phyloP scores from a whole-genome alignment of 345 rosid species.

The Eucalyptus pauciflora region DNA sequence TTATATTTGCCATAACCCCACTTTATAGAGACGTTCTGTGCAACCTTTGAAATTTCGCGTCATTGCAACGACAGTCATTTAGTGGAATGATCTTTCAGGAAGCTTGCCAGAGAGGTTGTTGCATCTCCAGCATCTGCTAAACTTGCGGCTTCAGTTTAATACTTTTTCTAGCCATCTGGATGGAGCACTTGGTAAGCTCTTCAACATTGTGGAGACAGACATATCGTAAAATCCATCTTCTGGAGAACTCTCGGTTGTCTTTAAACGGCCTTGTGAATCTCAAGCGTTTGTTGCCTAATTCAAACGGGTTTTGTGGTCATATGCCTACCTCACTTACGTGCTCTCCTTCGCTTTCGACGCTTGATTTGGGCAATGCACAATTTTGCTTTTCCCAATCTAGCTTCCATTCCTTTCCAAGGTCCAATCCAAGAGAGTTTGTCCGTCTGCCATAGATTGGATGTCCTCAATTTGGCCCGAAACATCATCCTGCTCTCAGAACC shows the following conservation, averaged over 20 bases:
- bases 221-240: slow-evolving; percentile 3
- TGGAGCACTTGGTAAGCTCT: slow-evolving; percentile 2
- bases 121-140: neutral
- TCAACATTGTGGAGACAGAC: slow-evolving; percentile 7
- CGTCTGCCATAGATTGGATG: too few species aligned
- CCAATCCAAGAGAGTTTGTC: neutral
- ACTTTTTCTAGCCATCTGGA: neutral
- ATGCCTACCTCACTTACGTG: slow-evolving; percentile 11
- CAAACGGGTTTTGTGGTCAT: slow-evolving; percentile 4
- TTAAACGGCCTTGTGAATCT: slow-evolving; percentile 2
- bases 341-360: slow-evolving; percentile 2
- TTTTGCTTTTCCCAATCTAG: neutral
- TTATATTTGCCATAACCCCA: slow-evolving; percentile 1
- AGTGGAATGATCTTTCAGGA: slow-evolving; percentile 8
- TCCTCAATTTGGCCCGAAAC: neutral
- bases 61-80: slow-evolving; percentile 4
- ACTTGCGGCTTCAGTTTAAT: slow-evolving; percentile 1
- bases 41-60: slow-evolving; percentile 1
- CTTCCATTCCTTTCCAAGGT: slow-evolving; percentile 3
- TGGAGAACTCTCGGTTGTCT: slow-evolving; percentile 18
- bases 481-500: slow-evolving; percentile 1
- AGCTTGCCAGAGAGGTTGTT: slow-evolving; percentile 1
- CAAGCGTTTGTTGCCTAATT: neutral
- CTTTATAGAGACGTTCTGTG: neutral
- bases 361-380: slow-evolving; percentile 1